Conservation (phyloP, 768 basidiomycete species). For the Calocybe cyanea region DNA sequence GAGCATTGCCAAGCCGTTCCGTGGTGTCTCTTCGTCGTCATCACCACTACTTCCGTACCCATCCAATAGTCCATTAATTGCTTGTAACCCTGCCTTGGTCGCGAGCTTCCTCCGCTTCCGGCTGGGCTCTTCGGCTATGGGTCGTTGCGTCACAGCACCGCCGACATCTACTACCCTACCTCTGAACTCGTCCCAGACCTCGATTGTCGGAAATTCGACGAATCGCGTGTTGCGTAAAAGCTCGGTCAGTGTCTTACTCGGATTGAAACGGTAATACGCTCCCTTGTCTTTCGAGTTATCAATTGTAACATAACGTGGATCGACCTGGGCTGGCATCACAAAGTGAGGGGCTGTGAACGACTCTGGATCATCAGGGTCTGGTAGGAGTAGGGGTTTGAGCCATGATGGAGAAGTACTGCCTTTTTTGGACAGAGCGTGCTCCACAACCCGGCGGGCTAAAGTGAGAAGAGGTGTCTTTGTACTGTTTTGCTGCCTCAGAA, state of each 20-base stretch:
- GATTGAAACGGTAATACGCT: constrained; percentile 58
- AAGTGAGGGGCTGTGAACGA: constrained; percentile 55
- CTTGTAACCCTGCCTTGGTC: constrained; percentile 45
- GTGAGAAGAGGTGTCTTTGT: constrained; percentile 46
- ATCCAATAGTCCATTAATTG: constrained; percentile 54
- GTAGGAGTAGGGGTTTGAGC: constrained; percentile 49
- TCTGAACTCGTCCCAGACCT: constrained; percentile 69
- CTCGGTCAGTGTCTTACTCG: constrained; percentile 38
- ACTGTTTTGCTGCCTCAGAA: constrained; percentile 65
- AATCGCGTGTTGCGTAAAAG: constrained; percentile 62
- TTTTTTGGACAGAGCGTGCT: constrained; percentile 23
- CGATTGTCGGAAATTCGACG: constrained; percentile 81
- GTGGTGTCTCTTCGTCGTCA: constrained; percentile 22
- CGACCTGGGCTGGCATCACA: constrained; percentile 48
- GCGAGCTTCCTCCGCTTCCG: constrained; percentile 58
- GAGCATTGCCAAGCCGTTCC: constrained; percentile 32
- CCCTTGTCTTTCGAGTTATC: constrained; percentile 21
- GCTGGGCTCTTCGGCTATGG: constrained; percentile 28
- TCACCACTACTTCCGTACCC: constrained; percentile 56
- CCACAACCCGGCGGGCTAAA: constrained; percentile 34
- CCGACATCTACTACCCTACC: constrained; percentile 56
- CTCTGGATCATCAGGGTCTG: constrained; percentile 53
- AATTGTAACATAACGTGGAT: constrained; percentile 28
- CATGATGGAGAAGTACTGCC: constrained; percentile 47
- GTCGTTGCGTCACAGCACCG: constrained; percentile 36